phyloP scores from a whole-genome alignment of 106 monocot genomes.

The Allium fistulosum region DNA sequence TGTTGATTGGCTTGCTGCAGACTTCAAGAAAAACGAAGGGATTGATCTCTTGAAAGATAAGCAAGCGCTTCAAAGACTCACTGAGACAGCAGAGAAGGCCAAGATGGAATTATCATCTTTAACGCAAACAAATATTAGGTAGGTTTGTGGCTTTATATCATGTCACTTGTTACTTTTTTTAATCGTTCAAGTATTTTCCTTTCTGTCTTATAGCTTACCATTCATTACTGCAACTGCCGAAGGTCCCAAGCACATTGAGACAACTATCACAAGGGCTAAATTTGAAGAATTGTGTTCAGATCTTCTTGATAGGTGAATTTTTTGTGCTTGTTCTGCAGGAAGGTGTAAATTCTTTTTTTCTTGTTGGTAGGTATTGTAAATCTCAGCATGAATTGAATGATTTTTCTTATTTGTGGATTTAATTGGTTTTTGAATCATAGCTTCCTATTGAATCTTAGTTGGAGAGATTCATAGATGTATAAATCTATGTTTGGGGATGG shows the following conservation, averaged over 20 bases:
- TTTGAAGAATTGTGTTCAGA: conserved; percentile 69
- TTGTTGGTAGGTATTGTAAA: no score
- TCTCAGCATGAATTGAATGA: no score
- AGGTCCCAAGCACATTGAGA: conserved; percentile 67
- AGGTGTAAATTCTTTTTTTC: neutral
- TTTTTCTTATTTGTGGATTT: no score
- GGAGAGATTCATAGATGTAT: no score
- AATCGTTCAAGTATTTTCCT: neutral
- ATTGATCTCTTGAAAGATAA: conserved; percentile 67
- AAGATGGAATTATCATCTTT: conserved; percentile 68
- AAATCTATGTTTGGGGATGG: no score
- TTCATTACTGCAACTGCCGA: conserved; percentile 74
- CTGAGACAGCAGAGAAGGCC: conserved; percentile 68
- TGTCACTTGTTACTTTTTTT: neutral
- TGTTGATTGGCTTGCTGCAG: conserved; percentile 54
- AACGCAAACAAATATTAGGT: conserved; percentile 63
- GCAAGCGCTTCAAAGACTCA: conserved; percentile 62
- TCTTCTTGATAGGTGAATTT: conserved; percentile 57
- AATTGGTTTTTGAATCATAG: no score
- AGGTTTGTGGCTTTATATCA: neutral
- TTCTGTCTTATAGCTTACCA: conserved; percentile 35
- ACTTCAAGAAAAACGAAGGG: conserved; percentile 60
- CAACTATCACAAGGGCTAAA: conserved; percentile 54
- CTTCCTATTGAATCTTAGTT: no score
- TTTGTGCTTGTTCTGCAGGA: neutral